phyloP scores from a whole-genome alignment of 176 grass and related monocot species.

The Carex pumila region DNA sequence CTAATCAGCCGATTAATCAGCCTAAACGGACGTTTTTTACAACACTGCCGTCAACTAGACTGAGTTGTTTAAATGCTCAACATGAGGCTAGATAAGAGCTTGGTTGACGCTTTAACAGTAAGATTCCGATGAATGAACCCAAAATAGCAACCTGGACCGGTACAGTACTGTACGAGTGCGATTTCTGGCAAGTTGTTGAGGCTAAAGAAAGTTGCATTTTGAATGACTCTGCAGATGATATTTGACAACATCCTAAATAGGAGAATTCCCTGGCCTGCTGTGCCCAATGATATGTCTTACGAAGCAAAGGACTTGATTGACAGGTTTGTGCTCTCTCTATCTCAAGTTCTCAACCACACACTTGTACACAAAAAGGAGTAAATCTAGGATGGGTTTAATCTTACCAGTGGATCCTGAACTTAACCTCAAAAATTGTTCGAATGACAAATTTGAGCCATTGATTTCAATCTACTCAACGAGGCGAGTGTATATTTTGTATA shows the following conservation, averaged over 20 bases:
- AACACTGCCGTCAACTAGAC: not conserved
- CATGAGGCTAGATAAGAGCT: not conserved
- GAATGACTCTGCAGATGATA: slow-evolving; percentile 31
- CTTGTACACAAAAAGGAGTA: not conserved
- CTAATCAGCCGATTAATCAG: too few relatives aligned
- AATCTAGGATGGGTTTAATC: not conserved
- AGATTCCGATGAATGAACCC: not conserved
- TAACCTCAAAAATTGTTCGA: not conserved
- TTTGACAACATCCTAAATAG: slow-evolving; percentile 42
- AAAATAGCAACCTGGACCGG: not conserved
- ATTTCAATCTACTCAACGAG: not conserved
- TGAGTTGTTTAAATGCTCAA: slow-evolving; percentile 1
- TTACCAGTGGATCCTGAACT: not conserved
- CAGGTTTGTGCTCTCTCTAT: slow-evolving; percentile 27
- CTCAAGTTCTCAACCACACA: not conserved
- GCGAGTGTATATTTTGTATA: not conserved
- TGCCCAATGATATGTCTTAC: slow-evolving; percentile 29
- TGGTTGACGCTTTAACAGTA: not conserved
- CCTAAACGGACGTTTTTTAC: too few relatives aligned
- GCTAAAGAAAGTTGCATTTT: not conserved
- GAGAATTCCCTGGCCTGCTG: slow-evolving; percentile 34
- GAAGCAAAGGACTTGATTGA: slow-evolving; percentile 38
- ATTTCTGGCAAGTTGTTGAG: not conserved
- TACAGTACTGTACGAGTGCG: not conserved
- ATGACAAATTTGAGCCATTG: not conserved